A percentile compares a stretch with the other conserved stretches of the same genome.
phyloP scores from a whole-genome alignment of 495 filamentous ascomycete genomes.

The Penicillium turbatum region DNA sequence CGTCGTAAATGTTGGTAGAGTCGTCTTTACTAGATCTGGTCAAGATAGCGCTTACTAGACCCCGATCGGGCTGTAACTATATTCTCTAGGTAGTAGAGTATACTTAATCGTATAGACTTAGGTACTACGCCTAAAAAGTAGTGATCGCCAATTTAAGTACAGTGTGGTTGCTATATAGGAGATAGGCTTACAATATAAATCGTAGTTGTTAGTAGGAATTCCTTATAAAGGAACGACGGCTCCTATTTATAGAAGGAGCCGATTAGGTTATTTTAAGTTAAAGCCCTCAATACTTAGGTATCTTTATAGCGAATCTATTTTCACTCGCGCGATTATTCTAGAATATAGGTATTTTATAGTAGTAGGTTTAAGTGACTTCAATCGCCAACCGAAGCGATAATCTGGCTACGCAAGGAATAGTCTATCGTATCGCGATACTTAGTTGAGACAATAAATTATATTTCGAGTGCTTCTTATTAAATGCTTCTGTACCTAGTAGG shows the following conservation, averaged over 20 bases:
- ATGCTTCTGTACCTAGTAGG: conserved; percentile 1
- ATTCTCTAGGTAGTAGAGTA: background rate
- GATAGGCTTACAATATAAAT: background rate
- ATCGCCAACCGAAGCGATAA: background rate
- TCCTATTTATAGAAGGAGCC: background rate
- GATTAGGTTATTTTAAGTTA: background rate
- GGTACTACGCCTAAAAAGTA: background rate
- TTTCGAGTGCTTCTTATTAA: background rate
- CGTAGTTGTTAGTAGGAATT: background rate
- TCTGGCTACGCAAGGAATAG: background rate
- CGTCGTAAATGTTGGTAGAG: background rate
- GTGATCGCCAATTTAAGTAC: background rate
- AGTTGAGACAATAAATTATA: background rate
- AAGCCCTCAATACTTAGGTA: background rate
- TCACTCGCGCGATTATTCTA: background rate
- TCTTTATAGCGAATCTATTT: background rate
- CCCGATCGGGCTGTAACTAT: background rate
- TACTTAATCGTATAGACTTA: background rate
- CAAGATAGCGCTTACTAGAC: conserved; percentile 2
- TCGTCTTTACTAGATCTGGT: background rate
- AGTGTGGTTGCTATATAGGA: background rate
- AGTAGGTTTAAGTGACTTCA: too few relatives aligned
- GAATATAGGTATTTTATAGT: too few relatives aligned
- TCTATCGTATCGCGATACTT: background rate
- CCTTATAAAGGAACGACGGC: background rate